Evolutionary conservation across 2,329 filamentous ascomycete genomes (phyloP).

Genomic region (Pyrenophora tritici-repentis): DNA sequence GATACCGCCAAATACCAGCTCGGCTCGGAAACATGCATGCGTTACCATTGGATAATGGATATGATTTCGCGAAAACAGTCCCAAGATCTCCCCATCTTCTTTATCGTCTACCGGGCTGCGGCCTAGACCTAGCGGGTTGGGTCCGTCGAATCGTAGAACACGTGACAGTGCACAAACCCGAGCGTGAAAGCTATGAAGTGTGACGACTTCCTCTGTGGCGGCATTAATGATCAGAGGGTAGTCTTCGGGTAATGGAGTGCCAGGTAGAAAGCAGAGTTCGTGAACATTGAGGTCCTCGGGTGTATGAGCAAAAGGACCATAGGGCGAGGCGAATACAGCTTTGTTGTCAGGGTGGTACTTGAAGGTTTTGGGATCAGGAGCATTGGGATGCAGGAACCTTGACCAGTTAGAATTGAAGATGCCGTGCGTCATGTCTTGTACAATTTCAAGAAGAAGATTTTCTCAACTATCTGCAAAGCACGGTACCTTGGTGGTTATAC

Average conservation of each 20-base stretch:
- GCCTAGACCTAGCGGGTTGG: conserved; percentile 28
- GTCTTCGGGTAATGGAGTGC: conserved; percentile 31
- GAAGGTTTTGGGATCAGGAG: conserved; percentile 28
- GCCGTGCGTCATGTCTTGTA: conserved; percentile 24
- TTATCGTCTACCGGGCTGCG: conserved; percentile 30
- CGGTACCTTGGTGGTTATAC: not conserved
- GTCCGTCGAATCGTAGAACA: conserved; percentile 33
- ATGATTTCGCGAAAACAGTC: conserved; percentile 35
- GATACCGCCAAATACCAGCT: conserved; percentile 39
- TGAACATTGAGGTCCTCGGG: conserved; percentile 39
- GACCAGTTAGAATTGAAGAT: conserved; percentile 36
- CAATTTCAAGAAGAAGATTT: no score
- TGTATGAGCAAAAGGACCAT: conserved; percentile 33
- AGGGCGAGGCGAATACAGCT: conserved; percentile 33
- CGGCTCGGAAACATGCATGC: conserved; percentile 38
- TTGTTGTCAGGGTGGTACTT: conserved; percentile 25
- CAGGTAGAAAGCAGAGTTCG: conserved; percentile 36
- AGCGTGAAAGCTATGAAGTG: conserved; percentile 36
- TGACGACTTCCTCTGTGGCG: conserved; percentile 29
- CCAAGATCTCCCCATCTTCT: conserved; percentile 38
- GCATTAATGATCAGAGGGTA: conserved; percentile 40
- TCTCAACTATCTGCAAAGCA: not conserved
- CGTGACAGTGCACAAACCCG: conserved; percentile 34
- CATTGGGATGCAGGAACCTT: conserved; percentile 27
- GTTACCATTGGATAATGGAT: conserved; percentile 40